phyloP scores from a whole-genome alignment of 106 monocot genomes.

The Triglochin maritima region DNA sequence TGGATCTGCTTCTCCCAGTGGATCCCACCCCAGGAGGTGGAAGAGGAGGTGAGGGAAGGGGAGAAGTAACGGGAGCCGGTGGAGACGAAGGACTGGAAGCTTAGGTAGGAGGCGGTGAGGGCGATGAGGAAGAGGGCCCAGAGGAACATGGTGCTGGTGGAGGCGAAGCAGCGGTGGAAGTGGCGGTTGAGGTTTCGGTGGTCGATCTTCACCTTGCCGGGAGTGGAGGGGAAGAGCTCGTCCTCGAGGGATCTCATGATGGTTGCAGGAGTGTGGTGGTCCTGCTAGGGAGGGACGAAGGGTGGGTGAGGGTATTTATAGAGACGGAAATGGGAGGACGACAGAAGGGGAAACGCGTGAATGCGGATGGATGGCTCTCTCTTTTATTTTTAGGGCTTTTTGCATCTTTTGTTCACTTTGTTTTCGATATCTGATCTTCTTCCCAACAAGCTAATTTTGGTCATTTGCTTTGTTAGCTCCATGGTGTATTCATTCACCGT shows the following conservation, averaged over 20 bases:
- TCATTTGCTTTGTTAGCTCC: no score
- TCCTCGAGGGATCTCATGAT: conserved; percentile 6
- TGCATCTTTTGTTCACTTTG: background rate
- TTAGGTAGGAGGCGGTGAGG: conserved; percentile 22
- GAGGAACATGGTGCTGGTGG: conserved; percentile 20
- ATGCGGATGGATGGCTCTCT: background rate
- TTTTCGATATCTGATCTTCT: no score
- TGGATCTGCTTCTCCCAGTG: conserved; percentile 27
- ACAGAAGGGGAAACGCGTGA: conserved; percentile 1
- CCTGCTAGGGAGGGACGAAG: background rate
- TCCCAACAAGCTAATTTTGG: no score
- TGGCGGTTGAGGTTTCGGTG: conserved; percentile 10
- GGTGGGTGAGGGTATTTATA: background rate
- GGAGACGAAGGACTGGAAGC: conserved; percentile 25
- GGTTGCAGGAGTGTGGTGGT: background rate
- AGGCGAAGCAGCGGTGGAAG: conserved; percentile 28
- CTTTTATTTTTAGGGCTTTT: background rate
- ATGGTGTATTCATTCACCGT: no score
- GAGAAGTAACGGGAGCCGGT: conserved; percentile 22
- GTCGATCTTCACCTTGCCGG: conserved; percentile 32
- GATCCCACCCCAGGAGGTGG: conserved; percentile 20
- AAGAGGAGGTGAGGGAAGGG: background rate
- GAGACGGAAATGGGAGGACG: background rate
- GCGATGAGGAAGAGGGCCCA: conserved; percentile 24
- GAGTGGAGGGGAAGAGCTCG: conserved; percentile 23